Conservation (phyloP, 1,139 yeast species). For the Geotrichum siamense region DNA sequence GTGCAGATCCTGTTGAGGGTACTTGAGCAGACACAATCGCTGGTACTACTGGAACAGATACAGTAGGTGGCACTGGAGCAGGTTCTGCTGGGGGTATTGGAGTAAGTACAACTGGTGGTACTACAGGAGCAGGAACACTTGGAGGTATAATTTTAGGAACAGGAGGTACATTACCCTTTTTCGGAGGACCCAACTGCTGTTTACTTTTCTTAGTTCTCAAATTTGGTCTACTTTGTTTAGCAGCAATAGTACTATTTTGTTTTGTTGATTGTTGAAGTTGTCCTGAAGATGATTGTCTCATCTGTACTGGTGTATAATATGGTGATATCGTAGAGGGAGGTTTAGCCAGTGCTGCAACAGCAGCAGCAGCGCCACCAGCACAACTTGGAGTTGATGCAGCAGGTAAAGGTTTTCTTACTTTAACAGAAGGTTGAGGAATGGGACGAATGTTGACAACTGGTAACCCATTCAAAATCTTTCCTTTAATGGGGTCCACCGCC, state of each 20-base stretch:
- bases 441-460: constrained; percentile 7
- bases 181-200: background rate
- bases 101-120: background rate
- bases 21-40: background rate
- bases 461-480: constrained; percentile 6
- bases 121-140: background rate
- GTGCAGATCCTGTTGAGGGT: background rate
- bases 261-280: no score
- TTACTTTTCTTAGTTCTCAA: background rate
- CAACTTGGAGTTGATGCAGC: constrained; percentile 28
- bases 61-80: background rate
- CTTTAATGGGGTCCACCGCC: constrained; percentile 21
- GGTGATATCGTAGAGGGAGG: constrained; percentile 14
- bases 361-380: constrained; percentile 31
- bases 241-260: constrained; percentile 1
- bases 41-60: background rate
- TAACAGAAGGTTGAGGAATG: constrained; percentile 18
- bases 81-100: background rate
- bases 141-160: background rate
- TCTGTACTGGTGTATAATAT: constrained; percentile 15
- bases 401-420: constrained; percentile 23
- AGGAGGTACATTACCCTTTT: background rate
- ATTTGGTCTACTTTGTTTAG: constrained; percentile 18
- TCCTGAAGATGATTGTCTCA: constrained; percentile 4
- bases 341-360: constrained; percentile 33